Evolutionary conservation across 2,329 filamentous ascomycete species (phyloP).

Genomic region (Colletotrichum somersetense): DNA sequence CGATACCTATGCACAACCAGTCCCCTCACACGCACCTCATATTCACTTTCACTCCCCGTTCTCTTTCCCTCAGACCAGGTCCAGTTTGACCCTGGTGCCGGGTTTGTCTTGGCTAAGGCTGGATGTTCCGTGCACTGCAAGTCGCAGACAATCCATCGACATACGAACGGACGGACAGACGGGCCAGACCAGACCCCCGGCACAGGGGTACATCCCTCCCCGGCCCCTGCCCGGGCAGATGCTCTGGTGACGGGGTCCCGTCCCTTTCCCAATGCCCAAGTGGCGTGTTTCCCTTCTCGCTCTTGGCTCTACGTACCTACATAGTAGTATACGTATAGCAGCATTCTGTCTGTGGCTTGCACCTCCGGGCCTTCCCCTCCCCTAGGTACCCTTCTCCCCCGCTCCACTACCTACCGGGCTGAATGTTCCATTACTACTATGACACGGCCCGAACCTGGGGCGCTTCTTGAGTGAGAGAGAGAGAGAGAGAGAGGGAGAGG

Average conservation of each 20-base stretch:
- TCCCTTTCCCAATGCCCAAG: background rate
- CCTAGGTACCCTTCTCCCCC: background rate
- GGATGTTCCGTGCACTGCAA: slow-evolving; percentile 25
- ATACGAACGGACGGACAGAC: background rate
- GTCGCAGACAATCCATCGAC: background rate
- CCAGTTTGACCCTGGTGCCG: slow-evolving; percentile 13
- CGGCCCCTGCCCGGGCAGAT: slow-evolving; percentile 7
- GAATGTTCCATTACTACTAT: background rate
- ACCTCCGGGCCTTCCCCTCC: background rate
- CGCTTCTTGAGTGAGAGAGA: background rate
- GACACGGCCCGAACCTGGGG: background rate
- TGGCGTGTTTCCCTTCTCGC: background rate
- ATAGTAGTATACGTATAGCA: too few species aligned
- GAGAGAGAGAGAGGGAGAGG: too few species aligned
- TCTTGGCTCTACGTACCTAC: background rate
- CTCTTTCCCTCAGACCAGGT: slow-evolving; percentile 11
- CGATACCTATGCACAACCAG: background rate
- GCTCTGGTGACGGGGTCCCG: slow-evolving; percentile 15
- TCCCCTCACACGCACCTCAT: slow-evolving; percentile 28
- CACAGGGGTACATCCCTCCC: background rate
- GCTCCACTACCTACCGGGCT: slow-evolving; percentile 4
- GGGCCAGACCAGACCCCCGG: background rate
- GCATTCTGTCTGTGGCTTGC: background rate
- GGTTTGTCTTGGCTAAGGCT: slow-evolving; percentile 32
- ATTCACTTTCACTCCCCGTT: slow-evolving; percentile 2